Percentiles rank a stretch among this genome's conserved stretches.
phyloP scores from a whole-genome alignment of 768 basidiomycete genomes.

The Lactarius psammicola region DNA sequence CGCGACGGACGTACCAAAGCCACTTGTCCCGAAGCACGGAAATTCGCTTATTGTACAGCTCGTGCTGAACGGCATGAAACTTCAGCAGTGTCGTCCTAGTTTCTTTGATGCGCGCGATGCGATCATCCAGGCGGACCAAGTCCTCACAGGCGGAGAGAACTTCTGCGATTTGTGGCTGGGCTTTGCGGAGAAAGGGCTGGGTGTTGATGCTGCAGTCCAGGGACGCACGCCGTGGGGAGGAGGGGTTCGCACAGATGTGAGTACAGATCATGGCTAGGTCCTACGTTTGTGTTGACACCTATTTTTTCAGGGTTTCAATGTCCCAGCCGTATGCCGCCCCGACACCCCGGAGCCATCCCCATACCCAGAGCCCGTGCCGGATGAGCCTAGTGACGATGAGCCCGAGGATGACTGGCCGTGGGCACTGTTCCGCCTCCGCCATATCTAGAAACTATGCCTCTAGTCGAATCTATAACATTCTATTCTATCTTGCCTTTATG shows the following conservation, averaged over 20 bases:
- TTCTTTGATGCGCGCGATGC: slow-evolving; percentile 91
- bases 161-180: slow-evolving; percentile 82
- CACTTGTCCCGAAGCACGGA: slow-evolving; percentile 84
- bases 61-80: slow-evolving; percentile 89
- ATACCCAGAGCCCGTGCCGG: slow-evolving; percentile 36
- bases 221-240: slow-evolving; percentile 92
- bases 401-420: slow-evolving; percentile 13
- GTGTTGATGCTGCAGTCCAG: slow-evolving; percentile 67
- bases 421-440: not conserved
- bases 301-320: slow-evolving; percentile 39
- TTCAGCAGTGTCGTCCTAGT: slow-evolving; percentile 85
- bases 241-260: slow-evolving; percentile 72
- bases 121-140: slow-evolving; percentile 86
- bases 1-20: slow-evolving; percentile 45
- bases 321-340: slow-evolving; percentile 43
- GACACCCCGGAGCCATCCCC: slow-evolving; percentile 34
- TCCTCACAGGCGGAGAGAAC: slow-evolving; percentile 93
- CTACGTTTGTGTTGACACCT: not conserved
- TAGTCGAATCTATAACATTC: too few relatives aligned
- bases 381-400: slow-evolving; percentile 36
- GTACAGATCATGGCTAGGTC: slow-evolving; percentile 15
- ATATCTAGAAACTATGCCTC: not conserved
- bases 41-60: slow-evolving; percentile 85
- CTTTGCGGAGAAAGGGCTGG: slow-evolving; percentile 81
- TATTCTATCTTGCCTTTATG: not conserved